Base-by-base conservation (phyloP, 73 alveolate species). In the Paramecium primaurelia region DNA sequence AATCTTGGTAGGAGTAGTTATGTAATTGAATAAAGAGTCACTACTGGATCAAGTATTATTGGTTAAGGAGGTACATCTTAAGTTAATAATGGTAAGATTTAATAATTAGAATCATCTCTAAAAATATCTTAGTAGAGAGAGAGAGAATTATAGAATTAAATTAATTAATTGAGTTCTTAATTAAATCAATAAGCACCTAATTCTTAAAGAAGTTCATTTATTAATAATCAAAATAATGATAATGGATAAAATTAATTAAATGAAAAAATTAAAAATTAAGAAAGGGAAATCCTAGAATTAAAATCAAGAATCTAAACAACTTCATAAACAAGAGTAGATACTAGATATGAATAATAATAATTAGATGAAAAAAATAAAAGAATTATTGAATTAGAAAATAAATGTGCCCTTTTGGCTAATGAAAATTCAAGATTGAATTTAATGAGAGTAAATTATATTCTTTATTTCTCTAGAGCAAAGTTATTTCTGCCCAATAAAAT, bases 351-450 rank as follows among this genome's bases (percentile, higher is more conserved):
- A 12, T 28, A 64, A 28, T 32, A 25, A 64, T 34, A 64, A 26
- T 28, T 28, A 18, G 84, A 64, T 1, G 88, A 75, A 0, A 75
- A 75, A 69, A 22, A 75, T 75, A 75, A 22, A 42, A 75, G 60
- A 75, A 36, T 75, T 22, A 36, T 75, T 5, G 88, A 75, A 42
- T 75, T 75, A 75, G 88, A 75, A 22, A 75, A 75, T 75, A 75
- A 75, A n/a, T 30, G 58, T 30, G 88, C 88, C 16, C 88, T 75
- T 25, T 38, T 75, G 22, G 88, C 88, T 38, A 75, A 42, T 75
- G 88, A 75, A 20, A 75, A 75, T 75, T 38, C 88, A 38, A 75
- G 88, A 42, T 18, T 75, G 18, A 75, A 75, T 75, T 38, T 38
- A 18, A 36, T 75, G 58, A 75, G 60, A 42, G 88, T 75, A 75